These are phyloP conservation scores for Albugo laibachii DNA, from an alignment of 352 stramenopile genomes.

Conservation along the genomic window DNA sequence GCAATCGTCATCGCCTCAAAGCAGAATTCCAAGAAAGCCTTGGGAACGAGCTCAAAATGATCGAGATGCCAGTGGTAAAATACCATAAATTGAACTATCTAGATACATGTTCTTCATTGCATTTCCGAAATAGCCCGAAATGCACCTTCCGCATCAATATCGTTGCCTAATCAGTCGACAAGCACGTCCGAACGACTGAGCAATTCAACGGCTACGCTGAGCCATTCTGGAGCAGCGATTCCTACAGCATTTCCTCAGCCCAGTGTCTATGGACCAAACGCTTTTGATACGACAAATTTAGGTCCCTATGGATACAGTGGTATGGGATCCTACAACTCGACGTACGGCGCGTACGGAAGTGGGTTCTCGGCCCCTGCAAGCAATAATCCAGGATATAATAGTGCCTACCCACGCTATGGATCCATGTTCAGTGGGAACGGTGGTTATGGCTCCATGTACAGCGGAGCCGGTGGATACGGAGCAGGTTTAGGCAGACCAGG, in stretches of 20 bases:
- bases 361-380: conserved; percentile 1
- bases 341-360: conserved; percentile 9
- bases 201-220: background rate
- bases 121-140: background rate
- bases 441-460: conserved; percentile 11
- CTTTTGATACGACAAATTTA: conserved; percentile 11
- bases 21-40: conserved; percentile 16
- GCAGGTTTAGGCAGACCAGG: conserved; percentile 22
- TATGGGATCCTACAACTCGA: conserved; percentile 1
- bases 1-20: too few relatives aligned
- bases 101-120: background rate
- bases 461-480: conserved; percentile 9
- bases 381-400: too few relatives aligned
- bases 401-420: too few relatives aligned
- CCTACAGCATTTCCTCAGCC: too few relatives aligned
- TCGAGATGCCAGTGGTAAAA: background rate
- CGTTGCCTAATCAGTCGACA: background rate
- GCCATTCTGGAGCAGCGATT: background rate
- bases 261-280: conserved; percentile 1
- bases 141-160: background rate
- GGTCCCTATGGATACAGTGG: conserved; percentile 9
- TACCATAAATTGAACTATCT: conserved; percentile 5
- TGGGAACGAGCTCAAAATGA: conserved; percentile 21
- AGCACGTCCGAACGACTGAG: background rate
- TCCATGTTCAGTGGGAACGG: too few relatives aligned